Evolutionary conservation across 176 grass and related monocot genomes (phyloP).

Genomic region (Cymbopogon citratus): DNA sequence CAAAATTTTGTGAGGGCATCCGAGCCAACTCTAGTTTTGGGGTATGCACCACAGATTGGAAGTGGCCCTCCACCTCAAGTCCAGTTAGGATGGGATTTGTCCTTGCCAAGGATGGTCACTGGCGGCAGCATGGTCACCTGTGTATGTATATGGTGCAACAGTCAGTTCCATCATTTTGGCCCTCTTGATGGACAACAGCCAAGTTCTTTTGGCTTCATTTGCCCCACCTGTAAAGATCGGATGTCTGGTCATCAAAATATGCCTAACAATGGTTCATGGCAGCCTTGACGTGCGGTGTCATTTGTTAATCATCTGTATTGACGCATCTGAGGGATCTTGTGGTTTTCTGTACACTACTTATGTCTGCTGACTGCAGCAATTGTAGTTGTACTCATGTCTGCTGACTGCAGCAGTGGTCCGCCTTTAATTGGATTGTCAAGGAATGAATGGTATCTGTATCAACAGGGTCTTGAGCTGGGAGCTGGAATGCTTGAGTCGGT

Average conservation of each 20-base stretch:
- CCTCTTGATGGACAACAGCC: slow-evolving; percentile 31
- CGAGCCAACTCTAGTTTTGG: slow-evolving; percentile 53
- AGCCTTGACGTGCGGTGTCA: slow-evolving; percentile 17
- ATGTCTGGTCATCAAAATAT: slow-evolving; percentile 46
- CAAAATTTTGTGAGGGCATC: slow-evolving; percentile 31
- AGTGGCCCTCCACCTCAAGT: slow-evolving; percentile 25
- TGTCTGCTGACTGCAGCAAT: background rate
- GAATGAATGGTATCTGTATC: background rate
- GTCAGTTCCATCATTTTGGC: slow-evolving; percentile 67
- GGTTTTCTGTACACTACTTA: background rate
- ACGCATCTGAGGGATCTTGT: background rate
- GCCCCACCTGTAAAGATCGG: slow-evolving; percentile 70
- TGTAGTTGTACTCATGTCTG: background rate
- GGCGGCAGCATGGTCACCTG: slow-evolving; percentile 31
- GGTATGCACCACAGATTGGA: slow-evolving; percentile 49
- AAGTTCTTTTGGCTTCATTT: slow-evolving; percentile 64
- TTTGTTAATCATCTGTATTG: background rate
- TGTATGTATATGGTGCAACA: slow-evolving; percentile 67
- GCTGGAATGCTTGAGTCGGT: background rate
- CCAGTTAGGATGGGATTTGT: slow-evolving; percentile 73
- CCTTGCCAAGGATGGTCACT: slow-evolving; percentile 38
- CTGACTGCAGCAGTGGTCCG: background rate
- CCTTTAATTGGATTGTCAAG: background rate
- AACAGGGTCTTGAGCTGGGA: background rate
- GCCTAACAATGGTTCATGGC: slow-evolving; percentile 36